Evolutionary conservation across 1,284 basidiomycete species (phyloP).

Genomic region (Fomitopsis schrenkii): DNA sequence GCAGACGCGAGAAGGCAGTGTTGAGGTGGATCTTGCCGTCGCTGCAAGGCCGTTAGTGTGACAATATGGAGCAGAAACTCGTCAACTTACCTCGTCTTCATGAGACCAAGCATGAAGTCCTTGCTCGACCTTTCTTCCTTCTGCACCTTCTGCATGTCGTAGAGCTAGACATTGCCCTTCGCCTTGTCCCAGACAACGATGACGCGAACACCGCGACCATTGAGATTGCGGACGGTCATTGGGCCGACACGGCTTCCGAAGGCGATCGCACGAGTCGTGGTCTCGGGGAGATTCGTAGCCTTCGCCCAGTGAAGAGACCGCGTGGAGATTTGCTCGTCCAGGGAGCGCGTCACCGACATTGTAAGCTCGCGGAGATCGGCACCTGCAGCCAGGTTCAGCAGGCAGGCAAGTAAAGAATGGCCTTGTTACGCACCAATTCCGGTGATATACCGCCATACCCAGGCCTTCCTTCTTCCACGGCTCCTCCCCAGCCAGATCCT

Average conservation of each 20-base stretch:
- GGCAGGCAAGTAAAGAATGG: background rate
- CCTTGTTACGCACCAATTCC: constrained; percentile 67
- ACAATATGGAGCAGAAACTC: too few species aligned
- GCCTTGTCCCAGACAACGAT: constrained; percentile 85
- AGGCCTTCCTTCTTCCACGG: constrained; percentile 79
- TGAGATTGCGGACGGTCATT: constrained; percentile 85
- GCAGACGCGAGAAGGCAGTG: constrained; percentile 92
- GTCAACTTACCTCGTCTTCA: constrained; percentile 78
- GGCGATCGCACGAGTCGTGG: constrained; percentile 92
- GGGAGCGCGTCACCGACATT: constrained; percentile 72
- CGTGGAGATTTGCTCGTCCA: constrained; percentile 93
- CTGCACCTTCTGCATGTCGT: constrained; percentile 61
- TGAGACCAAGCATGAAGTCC: constrained; percentile 80
- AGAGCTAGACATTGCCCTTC: constrained; percentile 84
- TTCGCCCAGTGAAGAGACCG: constrained; percentile 90
- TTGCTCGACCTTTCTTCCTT: constrained; percentile 90
- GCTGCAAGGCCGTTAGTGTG: constrained; percentile 33
- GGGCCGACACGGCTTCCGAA: constrained; percentile 96
- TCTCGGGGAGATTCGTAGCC: constrained; percentile 84
- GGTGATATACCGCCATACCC: constrained; percentile 85
- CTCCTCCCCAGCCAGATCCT: constrained; percentile 76
- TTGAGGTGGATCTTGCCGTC: constrained; percentile 92
- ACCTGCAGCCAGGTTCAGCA: constrained; percentile 43
- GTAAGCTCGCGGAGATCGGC: constrained; percentile 70
- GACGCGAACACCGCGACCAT: constrained; percentile 90